These are phyloP conservation scores for Hyphopichia burtonii DNA, from an alignment of 1,139 yeast genomes.

Conservation along the genomic window DNA sequence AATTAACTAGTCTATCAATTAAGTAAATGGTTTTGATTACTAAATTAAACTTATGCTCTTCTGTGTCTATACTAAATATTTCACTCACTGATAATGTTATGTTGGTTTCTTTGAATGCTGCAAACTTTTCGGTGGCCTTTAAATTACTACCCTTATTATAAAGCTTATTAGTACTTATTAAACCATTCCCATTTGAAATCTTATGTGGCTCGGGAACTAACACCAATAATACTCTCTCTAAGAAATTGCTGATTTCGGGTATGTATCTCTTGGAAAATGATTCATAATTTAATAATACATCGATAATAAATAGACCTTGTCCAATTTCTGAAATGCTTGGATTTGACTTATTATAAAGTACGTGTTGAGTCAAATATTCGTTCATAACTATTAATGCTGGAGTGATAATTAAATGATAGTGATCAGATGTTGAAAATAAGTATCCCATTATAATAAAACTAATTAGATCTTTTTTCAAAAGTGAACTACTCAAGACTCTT, in stretches of 20 bases:
- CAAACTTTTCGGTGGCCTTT: conserved; percentile 14
- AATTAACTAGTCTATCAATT: conserved; percentile 28
- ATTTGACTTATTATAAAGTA: conserved; percentile 26
- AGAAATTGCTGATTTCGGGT: conserved; percentile 72
- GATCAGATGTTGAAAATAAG: conserved; percentile 91
- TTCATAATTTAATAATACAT: conserved; percentile 69
- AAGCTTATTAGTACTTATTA: conserved; percentile 5
- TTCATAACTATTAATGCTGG: conserved; percentile 76
- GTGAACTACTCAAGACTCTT: conserved; percentile 33
- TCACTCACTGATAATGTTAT: conserved; percentile 3
- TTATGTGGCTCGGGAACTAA: conserved; percentile 45
- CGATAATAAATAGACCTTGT: conserved; percentile 60
- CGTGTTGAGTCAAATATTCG: conserved; percentile 49
- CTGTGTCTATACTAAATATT: conserved; percentile 6
- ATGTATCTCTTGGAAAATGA: conserved; percentile 72
- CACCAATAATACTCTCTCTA: conserved; percentile 51
- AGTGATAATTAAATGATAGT: conserved; percentile 86
- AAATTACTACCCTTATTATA: conserved; percentile 12
- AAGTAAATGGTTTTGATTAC: conserved; percentile 23
- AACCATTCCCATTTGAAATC: conserved; percentile 4
- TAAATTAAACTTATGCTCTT: conserved; percentile 30
- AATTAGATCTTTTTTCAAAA: conserved; percentile 56
- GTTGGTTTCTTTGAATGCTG: conserved; percentile 4
- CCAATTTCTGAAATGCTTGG: conserved; percentile 37
- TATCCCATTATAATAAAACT: conserved; percentile 71